phyloP scores from a whole-genome alignment of 164 flowering plant genomes.

The Vitis labrusca region DNA sequence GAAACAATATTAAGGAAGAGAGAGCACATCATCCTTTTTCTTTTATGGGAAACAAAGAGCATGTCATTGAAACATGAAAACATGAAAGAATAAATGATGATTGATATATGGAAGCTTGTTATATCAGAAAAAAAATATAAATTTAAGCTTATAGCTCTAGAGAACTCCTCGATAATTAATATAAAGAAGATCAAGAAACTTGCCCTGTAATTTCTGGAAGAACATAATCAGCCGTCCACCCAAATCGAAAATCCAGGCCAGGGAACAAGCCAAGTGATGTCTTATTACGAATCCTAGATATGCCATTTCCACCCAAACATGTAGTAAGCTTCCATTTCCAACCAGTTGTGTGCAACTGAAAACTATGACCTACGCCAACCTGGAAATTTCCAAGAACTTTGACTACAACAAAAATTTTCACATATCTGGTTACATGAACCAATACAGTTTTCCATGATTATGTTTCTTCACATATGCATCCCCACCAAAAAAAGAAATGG shows the following conservation, averaged over 20 bases:
- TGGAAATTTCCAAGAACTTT: slow-evolving; percentile 25
- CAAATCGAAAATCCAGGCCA: slow-evolving; percentile 83
- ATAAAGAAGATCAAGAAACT: slow-evolving; percentile 22
- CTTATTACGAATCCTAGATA: slow-evolving; percentile 83
- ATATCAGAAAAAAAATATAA: background rate
- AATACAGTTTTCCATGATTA: background rate
- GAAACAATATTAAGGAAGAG: background rate
- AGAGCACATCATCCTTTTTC: background rate
- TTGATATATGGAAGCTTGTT: too few relatives aligned
- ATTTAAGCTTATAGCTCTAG: background rate
- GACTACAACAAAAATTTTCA: background rate
- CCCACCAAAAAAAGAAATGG: background rate
- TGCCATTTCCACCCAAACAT: slow-evolving; percentile 86
- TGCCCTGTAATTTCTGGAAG: slow-evolving; percentile 90
- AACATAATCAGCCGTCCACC: slow-evolving; percentile 93
- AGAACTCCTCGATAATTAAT: background rate
- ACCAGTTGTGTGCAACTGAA: slow-evolving; percentile 68
- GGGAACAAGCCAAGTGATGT: slow-evolving; percentile 68
- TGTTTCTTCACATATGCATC: background rate
- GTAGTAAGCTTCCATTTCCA: slow-evolving; percentile 95
- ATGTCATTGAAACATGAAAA: too few relatives aligned
- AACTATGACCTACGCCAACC: slow-evolving; percentile 91
- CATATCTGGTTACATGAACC: background rate
- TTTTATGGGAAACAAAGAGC: too few relatives aligned
- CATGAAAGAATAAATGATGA: too few relatives aligned